Evolutionary conservation across 2,329 filamentous ascomycete genomes (phyloP).

Genomic region (Penicillium olsonii): DNA sequence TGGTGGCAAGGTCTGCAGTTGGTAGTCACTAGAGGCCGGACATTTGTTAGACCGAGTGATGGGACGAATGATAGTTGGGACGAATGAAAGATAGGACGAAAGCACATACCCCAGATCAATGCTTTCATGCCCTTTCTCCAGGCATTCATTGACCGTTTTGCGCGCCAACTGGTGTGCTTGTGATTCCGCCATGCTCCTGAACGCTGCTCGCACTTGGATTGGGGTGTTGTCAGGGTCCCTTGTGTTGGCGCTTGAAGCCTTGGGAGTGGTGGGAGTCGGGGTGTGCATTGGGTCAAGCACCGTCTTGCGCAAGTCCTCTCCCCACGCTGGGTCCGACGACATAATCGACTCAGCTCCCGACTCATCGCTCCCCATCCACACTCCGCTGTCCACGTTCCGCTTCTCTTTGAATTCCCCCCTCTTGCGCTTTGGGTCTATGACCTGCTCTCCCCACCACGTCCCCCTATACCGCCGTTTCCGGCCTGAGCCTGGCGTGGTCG

Average conservation of each 20-base stretch:
- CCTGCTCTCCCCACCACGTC: slow-evolving; percentile 49
- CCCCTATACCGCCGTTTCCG: slow-evolving; percentile 46
- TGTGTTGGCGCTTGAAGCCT: not conserved
- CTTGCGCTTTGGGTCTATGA: slow-evolving; percentile 39
- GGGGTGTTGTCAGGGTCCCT: slow-evolving; percentile 4
- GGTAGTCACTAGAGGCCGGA: slow-evolving; percentile 32
- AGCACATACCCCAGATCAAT: slow-evolving; percentile 47
- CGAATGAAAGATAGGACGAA: not conserved
- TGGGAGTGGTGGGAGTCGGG: slow-evolving; percentile 13
- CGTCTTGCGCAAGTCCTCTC: slow-evolving; percentile 40
- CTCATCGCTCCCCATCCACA: slow-evolving; percentile 52
- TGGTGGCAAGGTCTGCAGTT: slow-evolving; percentile 32
- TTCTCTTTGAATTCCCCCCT: slow-evolving; percentile 47
- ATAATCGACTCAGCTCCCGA: slow-evolving; percentile 36
- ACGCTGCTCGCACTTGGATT: slow-evolving; percentile 5
- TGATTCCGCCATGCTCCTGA: slow-evolving; percentile 32
- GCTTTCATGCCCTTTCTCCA: slow-evolving; percentile 47
- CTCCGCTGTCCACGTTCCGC: slow-evolving; percentile 48
- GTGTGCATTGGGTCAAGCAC: slow-evolving; percentile 17
- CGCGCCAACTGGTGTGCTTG: slow-evolving; percentile 40
- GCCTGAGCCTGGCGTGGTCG: slow-evolving; percentile 20
- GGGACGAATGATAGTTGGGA: not conserved
- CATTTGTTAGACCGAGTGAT: not conserved
- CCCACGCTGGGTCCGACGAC: slow-evolving; percentile 35
- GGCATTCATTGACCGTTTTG: slow-evolving; percentile 41